Evolutionary conservation across 768 basidiomycete genomes (phyloP), one percentile per base, ranked within the genome.

Genomic region (Tulasnella sp.): DNA sequence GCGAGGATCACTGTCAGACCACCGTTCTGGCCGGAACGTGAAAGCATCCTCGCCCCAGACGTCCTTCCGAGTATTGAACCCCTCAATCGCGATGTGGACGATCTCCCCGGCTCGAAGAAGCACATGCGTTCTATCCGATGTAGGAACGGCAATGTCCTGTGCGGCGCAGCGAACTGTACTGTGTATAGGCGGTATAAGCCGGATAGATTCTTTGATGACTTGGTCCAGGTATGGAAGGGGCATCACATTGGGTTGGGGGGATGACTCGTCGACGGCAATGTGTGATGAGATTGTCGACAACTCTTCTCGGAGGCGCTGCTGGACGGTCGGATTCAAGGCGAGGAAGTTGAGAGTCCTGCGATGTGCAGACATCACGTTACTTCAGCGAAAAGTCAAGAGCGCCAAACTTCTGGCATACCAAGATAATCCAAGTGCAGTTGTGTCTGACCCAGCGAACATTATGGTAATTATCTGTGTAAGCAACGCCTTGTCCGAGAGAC

Each of bases 361-460:
- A n/a, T n/a, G n/a, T n/a, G n/a, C n/a, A 13, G 19, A 34, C 26
- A 19, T 13, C 10, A 4, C 17, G 5, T 5, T n/a, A n/a, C n/a
- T n/a, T n/a, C n/a, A n/a, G n/a, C n/a, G n/a, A 38, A 38, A 7
- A 7, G 34, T 15, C 34, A 38, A 38, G 15, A n/a, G n/a, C 34
- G 15, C 7, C 34, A 7, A 38, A 38, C 5, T 38, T 38, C 34
- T 15, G 34, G 27, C 58, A 23, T 32, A 59, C 92, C 93, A 96
- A 0, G 88, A 88, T 43, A 95, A 71, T 4, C 84, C 79, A 29
- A 92, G 80, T 1, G 88, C 86, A 10, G 86, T 86, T 0, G 92
- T 89, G 66, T 94, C 90, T 11, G 92, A 88, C 3, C 93, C 92
- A 19, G 86, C 90, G 68, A 92, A 90, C 77, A 93, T 82, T 69